phyloP scores from a whole-genome alignment of 1,139 yeast species.

The Candida anutae region DNA sequence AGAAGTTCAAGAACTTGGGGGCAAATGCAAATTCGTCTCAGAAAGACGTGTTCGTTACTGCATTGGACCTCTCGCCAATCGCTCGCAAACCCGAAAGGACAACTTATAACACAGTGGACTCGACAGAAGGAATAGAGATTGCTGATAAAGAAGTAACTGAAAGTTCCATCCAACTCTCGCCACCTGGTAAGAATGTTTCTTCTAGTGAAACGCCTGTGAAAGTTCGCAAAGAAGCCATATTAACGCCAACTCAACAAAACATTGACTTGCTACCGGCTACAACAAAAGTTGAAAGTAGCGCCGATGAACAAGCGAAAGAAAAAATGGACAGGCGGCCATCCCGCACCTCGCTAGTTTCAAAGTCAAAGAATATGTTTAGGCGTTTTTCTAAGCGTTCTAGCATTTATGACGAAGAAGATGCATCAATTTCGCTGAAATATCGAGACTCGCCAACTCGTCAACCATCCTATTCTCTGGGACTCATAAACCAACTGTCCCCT shows the following conservation, averaged over 20 bases:
- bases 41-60: conserved; percentile 34
- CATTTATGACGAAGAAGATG: background rate
- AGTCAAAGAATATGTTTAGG: conserved; percentile 26
- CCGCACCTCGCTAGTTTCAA: conserved; percentile 19
- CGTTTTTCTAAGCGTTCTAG: conserved; percentile 21
- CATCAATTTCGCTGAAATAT: background rate
- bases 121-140: no score
- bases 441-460: background rate
- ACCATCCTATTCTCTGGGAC: background rate
- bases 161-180: no score
- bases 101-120: no score
- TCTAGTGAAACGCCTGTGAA: no score
- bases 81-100: no score
- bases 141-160: no score
- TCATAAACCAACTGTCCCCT: no score
- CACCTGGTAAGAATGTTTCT: no score
- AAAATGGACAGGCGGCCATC: conserved; percentile 13
- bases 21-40: conserved; percentile 14
- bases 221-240: no score
- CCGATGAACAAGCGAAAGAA: conserved; percentile 1
- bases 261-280: conserved; percentile 1
- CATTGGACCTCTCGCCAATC: no score
- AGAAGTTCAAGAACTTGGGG: conserved; percentile 14
- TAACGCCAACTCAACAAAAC: background rate
- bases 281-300: background rate